Evolutionary conservation across 2,329 filamentous ascomycete species (phyloP), one percentile per base, ranked within the genome.

Genomic region (Penicillium sp.): DNA sequence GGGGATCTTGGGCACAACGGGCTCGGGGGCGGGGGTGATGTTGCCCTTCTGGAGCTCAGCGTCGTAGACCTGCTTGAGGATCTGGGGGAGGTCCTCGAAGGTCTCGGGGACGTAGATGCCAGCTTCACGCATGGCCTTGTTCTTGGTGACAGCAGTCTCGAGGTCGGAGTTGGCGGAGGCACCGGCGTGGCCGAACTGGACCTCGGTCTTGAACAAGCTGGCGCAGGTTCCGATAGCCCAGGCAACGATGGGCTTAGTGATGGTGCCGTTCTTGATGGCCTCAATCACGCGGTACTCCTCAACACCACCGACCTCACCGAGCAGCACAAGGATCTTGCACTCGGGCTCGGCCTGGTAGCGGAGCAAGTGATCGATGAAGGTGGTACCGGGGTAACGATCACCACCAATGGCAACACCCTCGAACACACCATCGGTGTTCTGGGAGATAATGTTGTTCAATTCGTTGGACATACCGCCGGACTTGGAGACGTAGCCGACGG

Each of bases 381-480:
- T 97, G 74, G 94, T 99, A 76, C 94, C 93, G 64, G 94, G 94
- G 79, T 99, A 99, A 79, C 94, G 86, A 81, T 99, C 94, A 88
- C 94, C 94, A 81, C 94, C 94, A 81, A 99, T 99, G 77, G 94
- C 94, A 73, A 99, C 90, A 87, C 94, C 94, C 85, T 99, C 94
- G 79, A 96, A 93, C 57, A 99, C 94, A 86, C 94, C 94, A 77
- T 99, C 92, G 71, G 94, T 97, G 79, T 85, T 96, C 78, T 96
- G 89, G 58, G 93, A 86, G 73, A 99, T 90, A 79, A 99, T 97
- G 87, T 99, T 99, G 89, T 99, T 99, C 74, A 99, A 83, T 84
- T 99, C 94, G 86, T 99, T 99, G 80, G 94, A 97, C 94, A 99
- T 99, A 82, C 94, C 94, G 76, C 94, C 94, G 59, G 94, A 99